A percentile compares a stretch with the other conserved stretches of the same genome.
phyloP scores from a whole-genome alignment of 495 filamentous ascomycete species.

The Xylona heveae region DNA sequence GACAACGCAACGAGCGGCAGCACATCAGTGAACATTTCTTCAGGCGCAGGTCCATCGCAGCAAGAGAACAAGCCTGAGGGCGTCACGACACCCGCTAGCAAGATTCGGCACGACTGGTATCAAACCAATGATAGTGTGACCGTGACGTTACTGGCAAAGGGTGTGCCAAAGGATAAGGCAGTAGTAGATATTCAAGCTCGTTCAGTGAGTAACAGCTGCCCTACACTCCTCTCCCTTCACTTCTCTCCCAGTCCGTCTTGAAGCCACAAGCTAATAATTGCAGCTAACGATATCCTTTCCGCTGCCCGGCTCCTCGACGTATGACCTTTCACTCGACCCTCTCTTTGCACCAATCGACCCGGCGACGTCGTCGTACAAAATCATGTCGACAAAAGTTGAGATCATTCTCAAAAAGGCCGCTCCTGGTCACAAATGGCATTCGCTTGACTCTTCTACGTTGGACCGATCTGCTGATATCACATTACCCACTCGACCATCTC shows the following conservation, averaged over 20 bases:
- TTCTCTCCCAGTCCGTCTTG: not conserved
- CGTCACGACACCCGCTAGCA: conserved; percentile 29
- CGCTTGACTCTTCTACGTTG: conserved; percentile 32
- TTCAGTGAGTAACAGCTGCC: conserved; percentile 21
- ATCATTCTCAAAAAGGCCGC: conserved; percentile 46
- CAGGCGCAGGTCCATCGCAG: too few species aligned
- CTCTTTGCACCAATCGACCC: conserved; percentile 46
- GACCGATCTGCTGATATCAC: conserved; percentile 6
- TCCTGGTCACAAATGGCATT: conserved; percentile 53
- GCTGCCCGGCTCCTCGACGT: conserved; percentile 30
- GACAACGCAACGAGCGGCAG: too few species aligned
- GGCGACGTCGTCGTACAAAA: conserved; percentile 31
- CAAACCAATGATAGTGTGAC: conserved; percentile 44
- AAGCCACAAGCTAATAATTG: conserved; percentile 9
- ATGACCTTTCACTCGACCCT: conserved; percentile 46
- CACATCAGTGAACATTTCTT: too few species aligned
- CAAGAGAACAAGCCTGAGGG: conserved; percentile 9
- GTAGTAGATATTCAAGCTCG: conserved; percentile 31
- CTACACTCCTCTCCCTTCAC: conserved; percentile 4
- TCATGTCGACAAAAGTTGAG: conserved; percentile 72
- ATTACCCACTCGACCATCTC: conserved; percentile 6
- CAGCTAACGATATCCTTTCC: conserved; percentile 48
- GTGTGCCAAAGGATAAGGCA: conserved; percentile 40
- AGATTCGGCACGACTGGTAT: conserved; percentile 66
- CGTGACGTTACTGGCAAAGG: conserved; percentile 51